Percentiles rank a stretch among this genome's conserved stretches.
These are phyloP conservation scores for Forsythia viridissima DNA, from an alignment of 257 asterid genomes.

Conservation along the genomic window DNA sequence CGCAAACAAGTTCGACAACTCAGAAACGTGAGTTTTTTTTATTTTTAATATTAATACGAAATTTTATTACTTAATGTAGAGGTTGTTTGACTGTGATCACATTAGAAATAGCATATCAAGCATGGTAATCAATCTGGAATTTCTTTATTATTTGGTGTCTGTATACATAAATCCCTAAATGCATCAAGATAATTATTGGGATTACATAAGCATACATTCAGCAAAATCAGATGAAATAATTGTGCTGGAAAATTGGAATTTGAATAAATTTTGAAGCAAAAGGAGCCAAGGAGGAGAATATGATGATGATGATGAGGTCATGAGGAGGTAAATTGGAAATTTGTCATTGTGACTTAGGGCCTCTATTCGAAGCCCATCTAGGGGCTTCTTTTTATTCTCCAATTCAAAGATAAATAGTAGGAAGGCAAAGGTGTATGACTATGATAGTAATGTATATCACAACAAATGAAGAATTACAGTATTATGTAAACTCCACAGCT, in stretches of 20 bases:
- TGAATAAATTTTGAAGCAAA: background rate
- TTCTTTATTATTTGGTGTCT: background rate
- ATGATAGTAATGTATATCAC: background rate
- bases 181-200: background rate
- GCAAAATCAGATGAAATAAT: background rate
- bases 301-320: background rate
- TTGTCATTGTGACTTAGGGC: background rate
- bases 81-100: background rate
- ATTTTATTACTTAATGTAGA: background rate
- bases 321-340: background rate
- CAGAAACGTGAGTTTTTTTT: slow-evolving; percentile 52
- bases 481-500: background rate
- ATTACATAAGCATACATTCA: background rate
- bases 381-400: background rate
- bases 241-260: background rate
- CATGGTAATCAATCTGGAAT: background rate
- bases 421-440: background rate
- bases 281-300: background rate
- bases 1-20: slow-evolving; percentile 85
- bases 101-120: background rate
- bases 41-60: background rate
- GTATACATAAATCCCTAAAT: background rate
- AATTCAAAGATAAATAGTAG: background rate
- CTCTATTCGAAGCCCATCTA: background rate
- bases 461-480: background rate